A percentile compares a stretch with the other conserved stretches of the same genome.
phyloP scores from a whole-genome alignment of 257 asterid genomes.

The Penstemon eatonii region DNA sequence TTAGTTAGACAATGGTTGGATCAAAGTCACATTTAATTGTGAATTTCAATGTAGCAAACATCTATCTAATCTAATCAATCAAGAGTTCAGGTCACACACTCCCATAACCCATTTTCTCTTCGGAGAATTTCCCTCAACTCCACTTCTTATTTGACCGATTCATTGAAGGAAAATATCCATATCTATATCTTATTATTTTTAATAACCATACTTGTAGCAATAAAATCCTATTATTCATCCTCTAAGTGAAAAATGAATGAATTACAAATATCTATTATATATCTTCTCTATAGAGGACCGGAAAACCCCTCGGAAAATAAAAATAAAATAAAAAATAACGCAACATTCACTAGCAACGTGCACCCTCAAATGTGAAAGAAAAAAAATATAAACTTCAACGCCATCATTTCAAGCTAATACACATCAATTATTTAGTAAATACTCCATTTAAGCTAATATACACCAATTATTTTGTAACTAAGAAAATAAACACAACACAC shows the following conservation, averaged over 20 bases:
- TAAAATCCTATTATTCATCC: too few species aligned
- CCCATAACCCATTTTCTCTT: neutral
- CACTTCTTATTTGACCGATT: neutral
- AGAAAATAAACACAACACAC: too few species aligned
- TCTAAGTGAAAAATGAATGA: too few species aligned
- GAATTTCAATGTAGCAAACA: too few species aligned
- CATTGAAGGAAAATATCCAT: constrained; percentile 7
- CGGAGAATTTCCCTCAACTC: neutral
- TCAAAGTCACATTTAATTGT: too few species aligned
- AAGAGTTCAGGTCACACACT: neutral
- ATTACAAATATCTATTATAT: too few species aligned
- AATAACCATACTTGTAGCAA: constrained; percentile 8
- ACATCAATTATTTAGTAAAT: constrained; percentile 6
- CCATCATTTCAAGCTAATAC: neutral
- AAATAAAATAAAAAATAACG: neutral
- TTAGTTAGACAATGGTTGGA: too few species aligned
- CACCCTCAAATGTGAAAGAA: neutral
- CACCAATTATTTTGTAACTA: too few species aligned
- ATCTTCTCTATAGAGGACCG: too few species aligned
- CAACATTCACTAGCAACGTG: neutral
- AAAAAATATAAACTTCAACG: neutral
- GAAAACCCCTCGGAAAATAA: neutral
- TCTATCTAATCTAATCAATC: too few species aligned
- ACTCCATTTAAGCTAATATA: too few species aligned
- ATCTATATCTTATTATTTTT: constrained; percentile 7